Conservation (phyloP, 805 yeast species). For the Isabelozyma pseudorhagii region DNA sequence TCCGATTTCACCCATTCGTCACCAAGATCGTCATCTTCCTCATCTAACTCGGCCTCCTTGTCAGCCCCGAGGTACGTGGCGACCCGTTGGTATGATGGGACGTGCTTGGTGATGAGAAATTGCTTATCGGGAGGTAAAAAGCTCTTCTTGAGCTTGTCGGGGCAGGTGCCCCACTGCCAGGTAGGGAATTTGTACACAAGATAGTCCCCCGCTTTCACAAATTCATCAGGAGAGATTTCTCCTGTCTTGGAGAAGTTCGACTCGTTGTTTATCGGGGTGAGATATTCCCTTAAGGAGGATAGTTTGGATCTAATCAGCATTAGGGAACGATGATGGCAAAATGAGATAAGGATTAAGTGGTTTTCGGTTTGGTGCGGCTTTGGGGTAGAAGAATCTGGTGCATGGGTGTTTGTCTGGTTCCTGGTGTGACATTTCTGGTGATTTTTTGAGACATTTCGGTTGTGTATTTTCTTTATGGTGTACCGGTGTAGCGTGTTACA, state of each 20-base stretch:
- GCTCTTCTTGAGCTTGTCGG: constrained; percentile 43
- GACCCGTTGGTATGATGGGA: constrained; percentile 80
- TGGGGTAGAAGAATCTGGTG: not conserved
- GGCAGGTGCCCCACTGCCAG: constrained; percentile 75
- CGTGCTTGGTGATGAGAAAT: constrained; percentile 81
- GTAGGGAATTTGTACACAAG: constrained; percentile 90
- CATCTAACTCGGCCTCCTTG: constrained; percentile 32
- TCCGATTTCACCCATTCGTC: constrained; percentile 58
- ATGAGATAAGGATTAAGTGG: not conserved
- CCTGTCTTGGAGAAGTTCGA: constrained; percentile 87
- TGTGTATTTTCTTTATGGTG: too few relatives aligned
- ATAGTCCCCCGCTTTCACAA: constrained; percentile 92
- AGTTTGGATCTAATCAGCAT: constrained; percentile 61
- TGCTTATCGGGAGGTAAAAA: constrained; percentile 88
- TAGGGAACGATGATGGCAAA: not conserved
- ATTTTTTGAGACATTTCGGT: too few relatives aligned
- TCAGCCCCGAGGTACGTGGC: constrained; percentile 46
- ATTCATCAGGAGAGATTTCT: constrained; percentile 93
- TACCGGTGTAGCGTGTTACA: too few relatives aligned
- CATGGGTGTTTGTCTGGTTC: not conserved
- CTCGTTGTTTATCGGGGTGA: constrained; percentile 85
- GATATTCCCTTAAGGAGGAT: constrained; percentile 83
- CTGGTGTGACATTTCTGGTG: too few relatives aligned
- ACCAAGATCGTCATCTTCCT: constrained; percentile 32
- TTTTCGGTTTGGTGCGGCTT: not conserved